These are phyloP conservation scores for Pyrrhoderma lamaoense DNA, from an alignment of 1,284 basidiomycete genomes.

Conservation along the genomic window DNA sequence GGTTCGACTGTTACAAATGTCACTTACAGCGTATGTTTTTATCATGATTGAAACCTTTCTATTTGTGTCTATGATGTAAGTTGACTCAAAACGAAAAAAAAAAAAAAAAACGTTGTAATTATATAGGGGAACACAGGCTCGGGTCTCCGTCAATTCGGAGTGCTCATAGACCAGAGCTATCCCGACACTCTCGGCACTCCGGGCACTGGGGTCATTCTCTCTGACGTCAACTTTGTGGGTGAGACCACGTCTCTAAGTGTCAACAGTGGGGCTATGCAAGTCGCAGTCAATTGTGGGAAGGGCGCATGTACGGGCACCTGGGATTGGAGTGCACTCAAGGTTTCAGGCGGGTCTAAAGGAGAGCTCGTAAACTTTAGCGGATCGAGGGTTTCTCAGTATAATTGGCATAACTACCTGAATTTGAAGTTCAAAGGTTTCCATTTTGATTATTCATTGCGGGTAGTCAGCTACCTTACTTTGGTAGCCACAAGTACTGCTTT, in stretches of 20 bases:
- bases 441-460: background rate
- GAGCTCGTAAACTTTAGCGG: conserved; percentile 31
- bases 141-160: conserved; percentile 34
- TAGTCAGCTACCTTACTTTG: too few species aligned
- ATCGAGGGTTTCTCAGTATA: conserved; percentile 31
- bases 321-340: conserved; percentile 43
- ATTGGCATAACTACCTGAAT: conserved; percentile 11
- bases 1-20: conserved; percentile 35
- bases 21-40: conserved; percentile 30
- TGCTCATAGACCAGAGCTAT: conserved; percentile 44
- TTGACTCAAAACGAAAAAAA: too few species aligned
- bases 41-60: background rate
- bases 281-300: conserved; percentile 40
- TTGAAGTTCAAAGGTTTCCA: background rate
- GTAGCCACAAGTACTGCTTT: too few species aligned
- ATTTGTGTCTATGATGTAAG: conserved; percentile 9
- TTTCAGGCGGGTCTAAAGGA: conserved; percentile 37
- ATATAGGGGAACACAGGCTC: conserved; percentile 36
- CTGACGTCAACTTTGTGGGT: conserved; percentile 21
- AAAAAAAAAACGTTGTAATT: background rate
- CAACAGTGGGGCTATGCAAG: conserved; percentile 28
- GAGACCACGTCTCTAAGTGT: conserved; percentile 33
- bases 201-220: conserved; percentile 37
- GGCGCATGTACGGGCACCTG: conserved; percentile 41
- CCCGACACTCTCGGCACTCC: conserved; percentile 37